Percentiles rank a stretch among this genome's conserved stretches.
Conservation (phyloP, 495 filamentous ascomycete genomes). For the Neurospora sp. region DNA sequence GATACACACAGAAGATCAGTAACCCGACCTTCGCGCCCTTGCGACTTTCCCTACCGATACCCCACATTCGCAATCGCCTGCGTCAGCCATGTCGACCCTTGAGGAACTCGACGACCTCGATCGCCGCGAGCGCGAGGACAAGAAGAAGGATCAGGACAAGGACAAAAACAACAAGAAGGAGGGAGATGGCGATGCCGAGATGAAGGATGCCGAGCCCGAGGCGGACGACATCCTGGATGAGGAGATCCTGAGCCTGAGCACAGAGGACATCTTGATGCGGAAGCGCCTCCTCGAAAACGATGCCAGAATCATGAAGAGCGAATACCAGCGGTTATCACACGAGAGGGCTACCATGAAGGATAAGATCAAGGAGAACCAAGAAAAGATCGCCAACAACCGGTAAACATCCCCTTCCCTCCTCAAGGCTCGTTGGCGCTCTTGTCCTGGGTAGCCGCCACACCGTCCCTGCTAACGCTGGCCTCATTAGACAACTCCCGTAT, state of each 20-base stretch:
- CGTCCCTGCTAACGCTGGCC: constrained; percentile 9
- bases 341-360: constrained; percentile 92
- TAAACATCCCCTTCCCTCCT: constrained; percentile 28
- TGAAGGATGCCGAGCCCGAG: constrained; percentile 67
- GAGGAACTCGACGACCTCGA: constrained; percentile 36
- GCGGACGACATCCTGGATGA: constrained; percentile 70
- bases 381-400: constrained; percentile 99
- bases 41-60: background rate
- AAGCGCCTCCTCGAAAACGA: constrained; percentile 91
- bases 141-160: constrained; percentile 58
- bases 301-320: constrained; percentile 95
- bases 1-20: background rate
- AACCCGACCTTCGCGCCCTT: background rate
- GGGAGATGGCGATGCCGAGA: constrained; percentile 70
- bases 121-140: constrained; percentile 60
- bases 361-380: constrained; percentile 97
- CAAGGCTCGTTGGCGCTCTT: background rate
- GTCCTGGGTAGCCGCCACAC: constrained; percentile 4
- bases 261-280: constrained; percentile 83
- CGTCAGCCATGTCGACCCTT: constrained; percentile 27
- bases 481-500: constrained; percentile 81
- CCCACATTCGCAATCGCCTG: background rate
- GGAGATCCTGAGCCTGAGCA: constrained; percentile 82
- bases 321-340: constrained; percentile 85
- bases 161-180: constrained; percentile 59